Evolutionary conservation across 768 basidiomycete genomes (phyloP), one percentile per base, ranked within the genome.

Genomic region (Mycena galopus): DNA sequence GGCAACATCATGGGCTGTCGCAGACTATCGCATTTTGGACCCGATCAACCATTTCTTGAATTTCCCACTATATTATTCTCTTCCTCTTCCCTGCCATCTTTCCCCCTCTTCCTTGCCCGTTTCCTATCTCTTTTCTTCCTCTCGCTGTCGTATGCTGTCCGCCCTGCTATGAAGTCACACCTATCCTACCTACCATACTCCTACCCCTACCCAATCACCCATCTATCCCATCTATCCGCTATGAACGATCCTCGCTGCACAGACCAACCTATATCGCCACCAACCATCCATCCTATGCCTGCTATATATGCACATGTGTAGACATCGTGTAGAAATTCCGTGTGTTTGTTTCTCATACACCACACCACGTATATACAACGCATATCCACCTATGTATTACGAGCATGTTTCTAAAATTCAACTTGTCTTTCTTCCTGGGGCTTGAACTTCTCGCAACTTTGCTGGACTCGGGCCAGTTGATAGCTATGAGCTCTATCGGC

Each of bases 81-180:
- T 75, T 75, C 59, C 62, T 50, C 56, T 64, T 62, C 51, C 35
- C 59, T 21, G 14, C 60, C 57, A 25, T 50, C 25, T 47, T 57
- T 7, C 7, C 39, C 12, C 12, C 39, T 16, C 39, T 39, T 39
- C n/a, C n/a, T n/a, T 61, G 30, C n/a, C 16, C 23, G 29, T 29
- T 61, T 37, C 35, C 53, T 61, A 39, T 16, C 61, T 27, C 11
- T 19, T 58, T 29, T 33, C 29, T 14, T 37, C 35, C 57, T 50
- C 33, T 50, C 62, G 71, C 71, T 73, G 47, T 73, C 71, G 66
- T 55, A 62, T 73, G 71, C 71, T 73, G 56, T 73, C n/a, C n/a
- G 66, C 33, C 50, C 51, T 68, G 71, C 66, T 73, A 12, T 73
- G 71, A 57, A 64, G 30, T 44, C 29, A 39, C 55, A 65, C 56